Evolutionary conservation across 208 protist genomes (phyloP), one percentile per base, ranked within the genome.

Genomic region (Histomonas meleagridis): DNA sequence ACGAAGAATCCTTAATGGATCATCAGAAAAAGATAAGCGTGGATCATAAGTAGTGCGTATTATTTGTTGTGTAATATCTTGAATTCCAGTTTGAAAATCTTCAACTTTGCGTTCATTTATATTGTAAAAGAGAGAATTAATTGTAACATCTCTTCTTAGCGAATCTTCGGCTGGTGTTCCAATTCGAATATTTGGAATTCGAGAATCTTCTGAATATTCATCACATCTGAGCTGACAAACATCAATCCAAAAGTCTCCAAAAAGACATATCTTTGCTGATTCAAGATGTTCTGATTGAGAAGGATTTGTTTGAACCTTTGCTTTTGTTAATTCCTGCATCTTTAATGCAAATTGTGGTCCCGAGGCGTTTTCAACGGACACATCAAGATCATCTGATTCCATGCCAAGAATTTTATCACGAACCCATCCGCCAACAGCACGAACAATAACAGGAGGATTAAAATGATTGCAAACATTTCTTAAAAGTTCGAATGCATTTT

Each of bases 101-200:
- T 86, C 76, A 35, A 86, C n/a, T 86, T 81, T 92, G 40, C 93
- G 93, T 14, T 93, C 96, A 93, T 98, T 95, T 35, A 99, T 94
- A 93, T 99, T 99, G 92, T 98, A 99, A 92, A 99, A 99, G 14
- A 99, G 95, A 32, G 97, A 93, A 94, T 99, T 99, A 65, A 99
- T 97, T 35, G 98, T 99, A 92, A 99, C 97, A 95, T 99, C 98
- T 43, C 98, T 95, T 28, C 98, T 94, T 49, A 95, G 91, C 1
- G 97, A 97, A 94, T 99, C 98, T 91, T 98, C 95, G 18, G 78
- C 0, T 14, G 96, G 90, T 53, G 95, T 96, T 51, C 96, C 96
- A 40, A 95, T 21, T 51, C 28, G 57, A 12, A 46, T 79, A 35
- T 65, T 10, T 60, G 70, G 93, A 38, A 91, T 69, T 38, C 32